Percentiles rank a stretch among this genome's conserved stretches.
phyloP scores from a whole-genome alignment of 2,329 filamentous ascomycete species.

The Claviceps sp. region DNA sequence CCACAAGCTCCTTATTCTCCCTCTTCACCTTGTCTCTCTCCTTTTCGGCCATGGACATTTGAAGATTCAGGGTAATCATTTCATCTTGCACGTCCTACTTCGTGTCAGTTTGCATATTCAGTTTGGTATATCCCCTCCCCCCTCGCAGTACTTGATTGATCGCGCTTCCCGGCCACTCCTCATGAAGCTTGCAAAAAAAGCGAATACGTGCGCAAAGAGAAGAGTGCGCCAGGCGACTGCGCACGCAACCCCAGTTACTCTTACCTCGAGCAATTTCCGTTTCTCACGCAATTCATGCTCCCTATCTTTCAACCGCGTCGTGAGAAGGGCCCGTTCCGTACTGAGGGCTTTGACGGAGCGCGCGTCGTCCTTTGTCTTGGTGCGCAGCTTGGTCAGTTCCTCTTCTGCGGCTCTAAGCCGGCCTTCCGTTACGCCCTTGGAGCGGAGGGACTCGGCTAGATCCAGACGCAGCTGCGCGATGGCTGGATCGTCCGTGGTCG shows the following conservation, averaged over 20 bases:
- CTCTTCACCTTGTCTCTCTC: constrained; percentile 55
- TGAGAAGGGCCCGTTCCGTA: constrained; percentile 46
- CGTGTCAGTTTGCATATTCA: background rate
- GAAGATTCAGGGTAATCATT: constrained; percentile 72
- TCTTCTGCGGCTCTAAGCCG: constrained; percentile 48
- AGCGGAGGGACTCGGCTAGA: constrained; percentile 62
- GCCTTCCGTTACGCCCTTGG: constrained; percentile 53
- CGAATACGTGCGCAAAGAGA: no score
- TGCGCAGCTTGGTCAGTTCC: constrained; percentile 51
- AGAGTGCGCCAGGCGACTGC: no score
- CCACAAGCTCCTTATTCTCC: constrained; percentile 82
- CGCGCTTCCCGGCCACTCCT: no score
- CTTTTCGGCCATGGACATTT: constrained; percentile 77
- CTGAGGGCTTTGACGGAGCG: constrained; percentile 49
- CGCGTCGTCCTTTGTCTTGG: constrained; percentile 44
- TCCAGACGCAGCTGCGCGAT: constrained; percentile 49
- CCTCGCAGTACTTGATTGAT: no score
- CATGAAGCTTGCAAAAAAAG: no score
- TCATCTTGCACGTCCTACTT: constrained; percentile 76
- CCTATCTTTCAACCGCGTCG: constrained; percentile 59
- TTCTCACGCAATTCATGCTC: constrained; percentile 80
- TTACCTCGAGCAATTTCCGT: constrained; percentile 64
- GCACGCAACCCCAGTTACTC: background rate
- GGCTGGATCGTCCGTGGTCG: constrained; percentile 17
- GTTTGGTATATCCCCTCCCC: background rate